Percentiles rank a stretch among this genome's conserved stretches.
Evolutionary conservation across 192 early-diverging fungal species (phyloP).

Genomic region (Backusella mclennaniae): DNA sequence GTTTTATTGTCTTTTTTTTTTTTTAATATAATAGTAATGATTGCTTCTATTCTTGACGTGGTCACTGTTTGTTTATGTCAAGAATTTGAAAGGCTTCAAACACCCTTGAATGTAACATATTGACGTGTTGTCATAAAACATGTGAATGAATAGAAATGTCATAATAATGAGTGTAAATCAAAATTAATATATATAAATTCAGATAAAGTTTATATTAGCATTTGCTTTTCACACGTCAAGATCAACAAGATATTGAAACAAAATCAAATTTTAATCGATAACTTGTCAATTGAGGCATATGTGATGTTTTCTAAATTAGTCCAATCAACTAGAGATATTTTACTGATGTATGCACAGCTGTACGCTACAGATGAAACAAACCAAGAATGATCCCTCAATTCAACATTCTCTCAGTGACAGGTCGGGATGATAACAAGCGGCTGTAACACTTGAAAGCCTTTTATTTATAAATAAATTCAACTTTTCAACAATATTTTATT

Average conservation of each 20-base stretch:
- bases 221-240: constrained; percentile 6
- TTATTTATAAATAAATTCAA: constrained; percentile 2
- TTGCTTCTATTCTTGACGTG: not conserved
- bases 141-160: not conserved
- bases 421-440: constrained; percentile 3
- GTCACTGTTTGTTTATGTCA: constrained; percentile 6
- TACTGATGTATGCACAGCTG: not conserved
- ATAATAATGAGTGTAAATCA: constrained; percentile 3
- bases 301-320: constrained; percentile 5
- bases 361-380: constrained; percentile 4
- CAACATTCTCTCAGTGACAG: constrained; percentile 7
- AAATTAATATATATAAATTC: constrained; percentile 3
- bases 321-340: not conserved
- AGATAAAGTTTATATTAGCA: constrained; percentile 1
- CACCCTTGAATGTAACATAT: constrained; percentile 5
- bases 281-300: constrained; percentile 5
- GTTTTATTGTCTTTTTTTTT: not conserved
- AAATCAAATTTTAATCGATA: not conserved
- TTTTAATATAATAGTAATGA: not conserved
- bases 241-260: constrained; percentile 7
- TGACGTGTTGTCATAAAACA: constrained; percentile 6
- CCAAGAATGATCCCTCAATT: not conserved
- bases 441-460: not conserved
- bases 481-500: not conserved
- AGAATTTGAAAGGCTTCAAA: constrained; percentile 5